Percentiles rank a stretch among this genome's conserved stretches.
Evolutionary conservation across 2,329 filamentous ascomycete genomes (phyloP).

Genomic region (Ascochyta lentis): DNA sequence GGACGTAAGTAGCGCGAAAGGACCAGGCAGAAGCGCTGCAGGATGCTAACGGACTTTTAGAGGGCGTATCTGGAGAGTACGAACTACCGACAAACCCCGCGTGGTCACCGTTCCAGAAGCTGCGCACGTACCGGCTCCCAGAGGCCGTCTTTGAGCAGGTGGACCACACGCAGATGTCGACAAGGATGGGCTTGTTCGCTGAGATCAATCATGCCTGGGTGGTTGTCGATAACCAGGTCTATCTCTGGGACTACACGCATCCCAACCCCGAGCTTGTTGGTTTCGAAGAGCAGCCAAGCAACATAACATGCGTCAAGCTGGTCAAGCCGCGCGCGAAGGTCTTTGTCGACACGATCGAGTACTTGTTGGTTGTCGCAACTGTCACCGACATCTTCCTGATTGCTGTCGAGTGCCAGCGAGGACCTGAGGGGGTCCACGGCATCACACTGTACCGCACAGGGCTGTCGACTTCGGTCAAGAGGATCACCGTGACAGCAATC

Average conservation of each 20-base stretch:
- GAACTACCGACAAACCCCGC: slow-evolving; percentile 72
- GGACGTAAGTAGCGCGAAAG: slow-evolving; percentile 67
- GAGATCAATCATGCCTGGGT: slow-evolving; percentile 96
- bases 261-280: slow-evolving; percentile 91
- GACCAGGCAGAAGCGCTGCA: not conserved
- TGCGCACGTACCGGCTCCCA: slow-evolving; percentile 86
- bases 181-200: slow-evolving; percentile 94
- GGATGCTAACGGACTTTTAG: slow-evolving; percentile 57
- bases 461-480: slow-evolving; percentile 79
- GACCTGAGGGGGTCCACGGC: slow-evolving; percentile 70
- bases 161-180: slow-evolving; percentile 83
- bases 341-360: slow-evolving; percentile 83
- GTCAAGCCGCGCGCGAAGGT: slow-evolving; percentile 85
- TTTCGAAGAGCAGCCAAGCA: slow-evolving; percentile 86
- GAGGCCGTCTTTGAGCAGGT: slow-evolving; percentile 93
- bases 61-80: slow-evolving; percentile 91
- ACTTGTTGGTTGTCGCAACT: slow-evolving; percentile 89
- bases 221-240: slow-evolving; percentile 92
- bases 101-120: slow-evolving; percentile 89
- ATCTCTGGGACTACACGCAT: slow-evolving; percentile 96
- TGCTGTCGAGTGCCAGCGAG: slow-evolving; percentile 74
- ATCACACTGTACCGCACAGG: slow-evolving; percentile 87
- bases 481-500: slow-evolving; percentile 78
- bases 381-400: slow-evolving; percentile 83
- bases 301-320: slow-evolving; percentile 89